Base-by-base conservation (phyloP, 345 rosid species). In the Clarkia xantiana region DNA sequence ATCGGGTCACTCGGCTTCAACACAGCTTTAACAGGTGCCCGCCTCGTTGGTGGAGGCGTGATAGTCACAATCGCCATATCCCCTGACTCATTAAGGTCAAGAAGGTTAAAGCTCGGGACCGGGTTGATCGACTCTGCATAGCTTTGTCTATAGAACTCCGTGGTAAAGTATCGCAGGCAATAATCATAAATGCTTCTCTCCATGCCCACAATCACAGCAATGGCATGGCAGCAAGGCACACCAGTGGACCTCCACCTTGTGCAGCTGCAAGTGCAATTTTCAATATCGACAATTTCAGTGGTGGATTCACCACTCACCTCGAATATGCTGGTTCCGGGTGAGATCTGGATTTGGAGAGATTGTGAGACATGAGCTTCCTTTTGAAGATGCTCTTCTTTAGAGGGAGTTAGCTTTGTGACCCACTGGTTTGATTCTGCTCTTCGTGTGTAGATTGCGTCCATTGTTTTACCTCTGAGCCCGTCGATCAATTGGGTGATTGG, bases 401-500 rank as follows among this genome's bases (percentile, higher is more conserved):
- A 59, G 18, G 95, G 84, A 16, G 95, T 83, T 60, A 86, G 63
- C 49, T 71, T 69, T 18, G 97, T 71, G 48, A 49, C 47, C 95
- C 97, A 86, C 55, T 79, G 77, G 40, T 62, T 68, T 49, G 95
- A 81, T 42, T 77, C 84, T 29, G 81, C 81, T 49, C 76, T 82
- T 9, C 69, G 76, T 1, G 70, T 66, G 40, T 90, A 90, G 13
- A 90, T 65, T 0, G 86, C 60, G 45, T 90, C 94, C 95, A 86
- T 83, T 76, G 86, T 77, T 76, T 83, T 86, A 13, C 88, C 88
- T 39, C 94, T 67, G 39, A 90, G 62, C 19, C 69, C 62, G 44
- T 90, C 95, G 18, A 83, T 71, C 76, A 90, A 76, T 51, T 83
- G 97, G 10, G 94, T 83, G 49, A 90, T 80, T n/a, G 97, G 97